Conservation (phyloP, 139 green algal species). For the Zygnema cylindricum region DNA sequence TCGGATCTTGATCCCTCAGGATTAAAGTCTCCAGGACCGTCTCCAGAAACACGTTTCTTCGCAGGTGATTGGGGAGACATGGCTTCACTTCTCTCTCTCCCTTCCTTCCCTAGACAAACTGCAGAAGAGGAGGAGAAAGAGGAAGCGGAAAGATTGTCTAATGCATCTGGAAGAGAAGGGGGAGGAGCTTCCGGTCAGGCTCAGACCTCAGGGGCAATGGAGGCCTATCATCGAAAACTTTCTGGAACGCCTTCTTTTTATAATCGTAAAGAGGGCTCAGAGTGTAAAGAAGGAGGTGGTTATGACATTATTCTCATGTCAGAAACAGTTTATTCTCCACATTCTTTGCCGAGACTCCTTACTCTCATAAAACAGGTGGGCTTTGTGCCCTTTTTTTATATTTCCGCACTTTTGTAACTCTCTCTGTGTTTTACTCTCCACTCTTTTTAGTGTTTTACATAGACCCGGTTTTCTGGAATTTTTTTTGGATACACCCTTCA, state of each 20-base stretch:
- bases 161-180: neutral
- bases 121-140: neutral
- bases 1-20: neutral
- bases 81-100: constrained; percentile 17
- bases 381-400: no score
- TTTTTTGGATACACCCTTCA: no score
- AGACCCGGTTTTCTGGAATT: no score
- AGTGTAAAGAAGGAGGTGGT: neutral
- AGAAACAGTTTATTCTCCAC: constrained; percentile 56
- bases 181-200: neutral
- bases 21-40: constrained; percentile 16
- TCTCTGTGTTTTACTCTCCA: no score
- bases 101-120: neutral
- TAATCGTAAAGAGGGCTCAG: neutral
- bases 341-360: constrained; percentile 28
- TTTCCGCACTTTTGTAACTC: no score
- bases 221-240: constrained; percentile 8
- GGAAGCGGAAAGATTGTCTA: neutral
- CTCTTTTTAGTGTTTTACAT: no score
- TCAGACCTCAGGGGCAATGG: neutral
- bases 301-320: constrained; percentile 60
- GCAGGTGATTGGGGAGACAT: constrained; percentile 55
- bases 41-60: constrained; percentile 32
- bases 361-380: constrained; percentile 53
- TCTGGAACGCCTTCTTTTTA: constrained; percentile 34